A percentile compares a stretch with the other conserved stretches of the same genome.
Conservation (phyloP, 2,329 filamentous ascomycete genomes). For the Fusarium dlaminii region DNA sequence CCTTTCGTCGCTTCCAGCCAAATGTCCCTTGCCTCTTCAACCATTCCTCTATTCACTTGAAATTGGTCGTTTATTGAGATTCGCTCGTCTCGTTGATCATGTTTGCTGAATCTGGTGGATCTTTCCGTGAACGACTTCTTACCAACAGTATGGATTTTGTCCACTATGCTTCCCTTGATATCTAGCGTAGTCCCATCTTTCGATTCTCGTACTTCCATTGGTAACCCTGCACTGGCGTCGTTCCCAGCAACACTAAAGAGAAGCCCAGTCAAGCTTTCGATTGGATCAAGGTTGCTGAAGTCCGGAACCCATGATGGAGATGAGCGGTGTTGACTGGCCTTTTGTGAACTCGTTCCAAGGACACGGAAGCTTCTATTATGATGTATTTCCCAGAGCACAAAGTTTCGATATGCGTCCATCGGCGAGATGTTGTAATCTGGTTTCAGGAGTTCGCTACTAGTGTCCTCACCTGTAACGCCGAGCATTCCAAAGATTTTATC, state of each 20-base stretch:
- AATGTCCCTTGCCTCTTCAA: neutral
- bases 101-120: rapidly evolving
- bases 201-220: rapidly evolving
- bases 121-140: rapidly evolving
- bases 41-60: neutral
- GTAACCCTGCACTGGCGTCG: neutral
- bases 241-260: too few relatives aligned
- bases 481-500: neutral
- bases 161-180: rapidly evolving
- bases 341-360: neutral
- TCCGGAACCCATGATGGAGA: neutral
- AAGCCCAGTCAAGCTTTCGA: neutral
- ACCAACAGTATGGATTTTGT: neutral
- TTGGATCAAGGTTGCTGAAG: neutral
- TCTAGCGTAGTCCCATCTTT: rapidly evolving
- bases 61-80: rapidly evolving
- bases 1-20: neutral
- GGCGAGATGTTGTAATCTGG: neutral
- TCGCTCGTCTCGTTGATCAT: too few relatives aligned
- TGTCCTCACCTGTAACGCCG: rapidly evolving
- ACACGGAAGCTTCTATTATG: neutral
- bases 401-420: rapidly evolving
- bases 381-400: rapidly evolving
- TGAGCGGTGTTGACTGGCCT: rapidly evolving
- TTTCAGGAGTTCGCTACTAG: rapidly evolving